Evolutionary conservation across 2,329 filamentous ascomycete genomes (phyloP), one percentile per base, ranked within the genome.

Genomic region (Curvularia lunata): DNA sequence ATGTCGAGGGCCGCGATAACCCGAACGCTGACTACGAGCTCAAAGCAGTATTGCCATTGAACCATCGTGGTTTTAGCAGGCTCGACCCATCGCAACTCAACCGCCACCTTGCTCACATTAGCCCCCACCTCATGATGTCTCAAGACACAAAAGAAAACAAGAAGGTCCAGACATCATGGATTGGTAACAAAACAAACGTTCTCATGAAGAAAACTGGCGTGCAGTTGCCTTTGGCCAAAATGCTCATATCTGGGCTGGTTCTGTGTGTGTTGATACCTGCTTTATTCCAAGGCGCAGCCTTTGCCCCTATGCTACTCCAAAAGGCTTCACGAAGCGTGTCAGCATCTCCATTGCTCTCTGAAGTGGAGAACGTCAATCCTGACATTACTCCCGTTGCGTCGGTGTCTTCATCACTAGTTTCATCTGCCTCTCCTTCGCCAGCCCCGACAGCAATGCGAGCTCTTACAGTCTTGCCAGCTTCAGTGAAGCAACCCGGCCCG

Each of bases 71-170:
- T 18, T 75, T 78, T 53, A 62, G 68, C 19, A 64, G 68, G 13
- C 66, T 78, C 25, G 71, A 76, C 19, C 68, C 75, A 19, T 66
- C 59, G n/a, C 70, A 77, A 48, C 56, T 78, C 41, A 78, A 77
- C 38, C 72, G 75, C n/a, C 75, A 78, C 55, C 55, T 78, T 34
- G 73, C 74, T 34, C 61, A 63, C 21, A 70, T 77, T 46, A 73
- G 66, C 38, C 67, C 71, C 52, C 63, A 66, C 49, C 51, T 68
- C 56, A 46, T 61, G 34, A 51, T 51, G 19, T 43, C 56, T 48
- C 19, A 25, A 46, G 48, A 52, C 27, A 48, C 28, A n/a, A 40
- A 40, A 25, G 25, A 52, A 18, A 27, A 28, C 28, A 40, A 47
- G n/a, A 55, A 48, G 30, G n/a, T 56, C 43, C 52, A 45, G 6